phyloP scores from a whole-genome alignment of 2,329 filamentous ascomycete species.

The Ophiostoma triangulosporum region DNA sequence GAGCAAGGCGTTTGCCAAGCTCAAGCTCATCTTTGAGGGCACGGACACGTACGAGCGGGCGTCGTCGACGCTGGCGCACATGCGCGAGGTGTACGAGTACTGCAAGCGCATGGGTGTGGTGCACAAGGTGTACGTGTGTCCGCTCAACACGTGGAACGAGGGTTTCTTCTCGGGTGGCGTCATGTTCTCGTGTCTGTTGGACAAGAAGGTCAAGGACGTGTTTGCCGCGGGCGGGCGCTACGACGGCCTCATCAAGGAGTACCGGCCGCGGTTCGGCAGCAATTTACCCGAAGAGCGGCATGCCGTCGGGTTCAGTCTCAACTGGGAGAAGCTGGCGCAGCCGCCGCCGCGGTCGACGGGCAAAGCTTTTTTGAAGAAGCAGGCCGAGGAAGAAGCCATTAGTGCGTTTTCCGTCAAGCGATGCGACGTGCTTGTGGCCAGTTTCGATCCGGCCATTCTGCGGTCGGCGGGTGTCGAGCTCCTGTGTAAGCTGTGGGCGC shows the following conservation, averaged over 20 bases:
- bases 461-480: constrained; percentile 65
- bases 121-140: constrained; percentile 71
- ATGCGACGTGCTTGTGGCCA: constrained; percentile 83
- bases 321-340: constrained; percentile 68
- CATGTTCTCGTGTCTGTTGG: constrained; percentile 81
- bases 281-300: constrained; percentile 50
- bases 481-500: constrained; percentile 64
- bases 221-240: constrained; percentile 92
- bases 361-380: constrained; percentile 51
- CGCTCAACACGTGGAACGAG: constrained; percentile 79
- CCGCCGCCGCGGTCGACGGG: constrained; percentile 35
- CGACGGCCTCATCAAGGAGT: constrained; percentile 75
- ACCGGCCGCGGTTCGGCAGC: constrained; percentile 54
- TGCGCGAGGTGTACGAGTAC: constrained; percentile 67
- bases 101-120: constrained; percentile 60
- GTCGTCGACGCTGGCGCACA: constrained; percentile 62
- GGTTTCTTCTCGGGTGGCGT: constrained; percentile 78
- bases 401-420: constrained; percentile 48
- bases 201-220: constrained; percentile 69
- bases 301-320: constrained; percentile 84
- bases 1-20: constrained; percentile 41
- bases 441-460: constrained; percentile 66
- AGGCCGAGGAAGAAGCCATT: constrained; percentile 44
- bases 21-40: constrained; percentile 47
- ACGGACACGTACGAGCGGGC: constrained; percentile 60